phyloP scores from a whole-genome alignment of 805 yeast species.

The Maudiozyma turicensis region DNA sequence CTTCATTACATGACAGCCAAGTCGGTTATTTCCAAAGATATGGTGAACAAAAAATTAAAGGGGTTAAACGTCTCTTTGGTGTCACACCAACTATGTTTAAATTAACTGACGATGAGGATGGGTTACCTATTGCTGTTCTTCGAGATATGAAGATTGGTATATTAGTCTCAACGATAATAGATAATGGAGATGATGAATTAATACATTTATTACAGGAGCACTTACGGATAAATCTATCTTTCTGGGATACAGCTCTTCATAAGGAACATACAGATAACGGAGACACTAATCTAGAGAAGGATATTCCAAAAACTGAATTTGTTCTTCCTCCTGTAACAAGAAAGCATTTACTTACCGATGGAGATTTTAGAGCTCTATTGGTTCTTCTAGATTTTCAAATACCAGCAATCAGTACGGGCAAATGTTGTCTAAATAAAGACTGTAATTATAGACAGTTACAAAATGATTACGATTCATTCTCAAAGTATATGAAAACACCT shows the following conservation, averaged over 20 bases:
- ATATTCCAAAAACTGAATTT: slow-evolving; percentile 7
- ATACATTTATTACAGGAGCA: slow-evolving; percentile 15
- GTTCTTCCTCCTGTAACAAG: background rate
- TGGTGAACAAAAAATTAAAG: slow-evolving; percentile 29
- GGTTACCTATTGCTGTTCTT: slow-evolving; percentile 14
- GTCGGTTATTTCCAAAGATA: slow-evolving; percentile 37
- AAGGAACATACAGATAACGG: background rate
- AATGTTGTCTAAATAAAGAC: slow-evolving; percentile 14
- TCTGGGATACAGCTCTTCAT: slow-evolving; percentile 5
- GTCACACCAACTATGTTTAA: slow-evolving; percentile 20
- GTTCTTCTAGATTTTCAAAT: slow-evolving; percentile 16
- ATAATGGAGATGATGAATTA: slow-evolving; percentile 21
- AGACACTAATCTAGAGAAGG: background rate
- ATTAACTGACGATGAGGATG: slow-evolving; percentile 15
- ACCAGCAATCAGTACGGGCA: slow-evolving; percentile 11
- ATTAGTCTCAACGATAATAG: slow-evolving; percentile 26
- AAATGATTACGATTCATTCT: slow-evolving; percentile 7
- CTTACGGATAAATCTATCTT: slow-evolving; percentile 10
- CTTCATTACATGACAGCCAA: slow-evolving; percentile 40
- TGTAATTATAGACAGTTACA: slow-evolving; percentile 9
- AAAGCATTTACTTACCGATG: slow-evolving; percentile 14
- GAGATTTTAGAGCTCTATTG: slow-evolving; percentile 23
- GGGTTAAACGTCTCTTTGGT: slow-evolving; percentile 7
- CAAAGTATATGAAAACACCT: slow-evolving; percentile 17
- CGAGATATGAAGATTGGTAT: slow-evolving; percentile 25